Base-by-base conservation (phyloP, 2,329 filamentous ascomycete species). In the Epichloe scottii region DNA sequence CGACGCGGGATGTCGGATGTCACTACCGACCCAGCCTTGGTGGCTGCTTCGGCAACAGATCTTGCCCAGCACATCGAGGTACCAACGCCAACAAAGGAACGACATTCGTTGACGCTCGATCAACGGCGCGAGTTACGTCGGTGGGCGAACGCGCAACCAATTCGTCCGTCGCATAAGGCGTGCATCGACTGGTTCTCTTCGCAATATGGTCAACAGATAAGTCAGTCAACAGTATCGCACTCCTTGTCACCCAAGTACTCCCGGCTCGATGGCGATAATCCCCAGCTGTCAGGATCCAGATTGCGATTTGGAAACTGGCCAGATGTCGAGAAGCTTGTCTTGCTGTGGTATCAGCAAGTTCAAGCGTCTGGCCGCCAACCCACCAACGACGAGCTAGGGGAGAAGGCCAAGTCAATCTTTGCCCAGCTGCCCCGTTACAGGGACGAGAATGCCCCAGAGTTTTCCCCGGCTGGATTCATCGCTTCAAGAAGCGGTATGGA, bases 401-500 rank as follows among this genome's bases (percentile, higher is more conserved):
- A 81, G 35, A 81, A 81, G 67, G 78, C 78, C 42, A 81, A 80
- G 61, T 61, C 66, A 52, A 79, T 82, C 57, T 82, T 81, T 62
- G 66, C 67, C 42, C 73, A 78, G 58, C 67, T 82, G 30, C 77
- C 78, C 15, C 75, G 77, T 17, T 81, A 82, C 63, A 79, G 77
- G 60, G 78, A 78, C 56, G 77, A 81, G 61, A 64, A 65, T n/a
- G 68, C 78, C 1, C 78, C 78, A 45, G 78, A 82, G 62, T 82
- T 82, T 61, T 81, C 77, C 78, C 78, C 0, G 78, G 78, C 40
- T 82, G 78, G 78, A 81, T 82, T 52, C 78, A 82, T 57, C 72
- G 78, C 37, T 82, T 82, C 66, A 82, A 82, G 66, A 81, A 81
- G 62, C 72, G 78, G 11, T 82, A 82, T 53, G 77, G 78, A 0